phyloP scores from a whole-genome alignment of 768 basidiomycete species.

The Lactarius akahatsu region DNA sequence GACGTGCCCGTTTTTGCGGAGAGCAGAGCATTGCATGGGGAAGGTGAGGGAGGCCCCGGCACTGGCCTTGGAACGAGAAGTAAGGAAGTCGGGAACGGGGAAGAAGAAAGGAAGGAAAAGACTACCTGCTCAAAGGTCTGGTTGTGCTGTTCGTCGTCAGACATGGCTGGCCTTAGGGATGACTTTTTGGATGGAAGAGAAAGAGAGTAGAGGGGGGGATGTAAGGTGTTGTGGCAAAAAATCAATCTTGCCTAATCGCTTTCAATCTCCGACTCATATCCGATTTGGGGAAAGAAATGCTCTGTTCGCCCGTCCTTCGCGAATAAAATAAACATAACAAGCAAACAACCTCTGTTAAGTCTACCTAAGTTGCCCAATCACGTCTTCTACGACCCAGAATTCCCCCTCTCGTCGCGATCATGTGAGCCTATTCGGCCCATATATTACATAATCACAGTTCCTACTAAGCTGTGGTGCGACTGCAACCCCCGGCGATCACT shows the following conservation, averaged over 20 bases:
- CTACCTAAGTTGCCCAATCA: neutral
- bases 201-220: constrained; percentile 33
- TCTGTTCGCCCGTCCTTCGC: neutral
- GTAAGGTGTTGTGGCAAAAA: constrained; percentile 32
- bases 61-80: constrained; percentile 47
- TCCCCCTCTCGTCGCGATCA: neutral
- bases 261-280: constrained; percentile 45
- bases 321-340: neutral
- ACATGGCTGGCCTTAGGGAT: constrained; percentile 48
- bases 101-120: neutral
- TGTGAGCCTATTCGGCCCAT: neutral
- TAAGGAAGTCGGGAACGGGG: neutral
- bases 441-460: neutral
- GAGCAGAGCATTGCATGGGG: constrained; percentile 95
- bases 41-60: constrained; percentile 77
- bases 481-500: constrained; percentile 1
- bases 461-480: constrained; percentile 5
- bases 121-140: constrained; percentile 81
- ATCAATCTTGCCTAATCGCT: constrained; percentile 35
- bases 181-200: constrained; percentile 32
- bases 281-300: constrained; percentile 20
- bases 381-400: neutral
- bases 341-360: neutral
- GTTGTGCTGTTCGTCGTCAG: constrained; percentile 87
- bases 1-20: constrained; percentile 90